phyloP scores from a whole-genome alignment of 371 early-diverging fungal genomes.

The Apophysomyces elegans region DNA sequence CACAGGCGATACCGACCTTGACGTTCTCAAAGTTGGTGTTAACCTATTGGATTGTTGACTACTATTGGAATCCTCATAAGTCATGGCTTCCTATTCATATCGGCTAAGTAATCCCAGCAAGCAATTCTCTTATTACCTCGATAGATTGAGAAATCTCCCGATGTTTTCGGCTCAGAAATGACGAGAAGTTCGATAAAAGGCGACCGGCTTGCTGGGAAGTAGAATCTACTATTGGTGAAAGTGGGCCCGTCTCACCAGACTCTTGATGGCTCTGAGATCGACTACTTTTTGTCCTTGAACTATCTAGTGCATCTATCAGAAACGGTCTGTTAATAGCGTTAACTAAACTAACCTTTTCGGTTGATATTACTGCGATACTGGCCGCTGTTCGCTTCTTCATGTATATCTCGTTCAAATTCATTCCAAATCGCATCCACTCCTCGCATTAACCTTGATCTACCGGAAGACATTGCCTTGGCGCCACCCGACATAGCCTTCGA shows the following conservation, averaged over 20 bases:
- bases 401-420: conserved; percentile 51
- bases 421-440: conserved; percentile 61
- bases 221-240: conserved; percentile 44
- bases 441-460: conserved; percentile 48
- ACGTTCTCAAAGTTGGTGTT: conserved; percentile 27
- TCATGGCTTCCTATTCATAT: not conserved
- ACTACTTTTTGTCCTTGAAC: conserved; percentile 1
- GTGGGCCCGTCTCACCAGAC: conserved; percentile 18
- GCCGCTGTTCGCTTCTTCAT: conserved; percentile 18
- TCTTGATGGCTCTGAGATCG: not conserved
- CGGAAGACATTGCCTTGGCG: conserved; percentile 53
- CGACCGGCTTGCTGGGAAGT: conserved; percentile 61
- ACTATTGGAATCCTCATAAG: not conserved
- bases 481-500: conserved; percentile 66
- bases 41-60: not conserved
- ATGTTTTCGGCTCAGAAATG: conserved; percentile 57
- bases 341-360: not conserved
- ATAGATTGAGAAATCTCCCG: conserved; percentile 58
- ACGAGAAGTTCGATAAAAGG: conserved; percentile 59
- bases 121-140: conserved; percentile 29
- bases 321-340: not conserved
- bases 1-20: conserved; percentile 18
- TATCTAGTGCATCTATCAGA: not conserved
- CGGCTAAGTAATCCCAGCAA: not conserved
- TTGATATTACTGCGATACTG: not conserved